phyloP scores from a whole-genome alignment of 441 rosid genomes.

The Cnidoscolus chayamansa region DNA sequence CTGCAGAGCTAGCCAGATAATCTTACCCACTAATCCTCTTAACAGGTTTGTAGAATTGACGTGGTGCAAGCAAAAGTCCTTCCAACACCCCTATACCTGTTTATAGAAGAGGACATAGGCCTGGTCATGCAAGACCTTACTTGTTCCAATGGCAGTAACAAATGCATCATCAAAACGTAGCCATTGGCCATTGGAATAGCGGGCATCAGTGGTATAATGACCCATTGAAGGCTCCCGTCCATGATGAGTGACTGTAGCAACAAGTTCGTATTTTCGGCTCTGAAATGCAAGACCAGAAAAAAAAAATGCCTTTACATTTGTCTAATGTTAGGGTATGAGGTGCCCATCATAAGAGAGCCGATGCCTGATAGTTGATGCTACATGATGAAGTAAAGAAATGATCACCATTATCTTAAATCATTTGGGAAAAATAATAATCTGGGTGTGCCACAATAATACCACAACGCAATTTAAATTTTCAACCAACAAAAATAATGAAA shows the following conservation, averaged over 20 bases:
- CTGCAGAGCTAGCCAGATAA: background rate
- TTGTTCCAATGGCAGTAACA: conserved; percentile 58
- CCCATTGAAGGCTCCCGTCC: conserved; percentile 94
- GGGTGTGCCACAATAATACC: background rate
- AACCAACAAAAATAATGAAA: background rate
- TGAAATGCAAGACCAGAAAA: conserved; percentile 23
- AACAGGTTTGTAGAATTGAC: conserved; percentile 1
- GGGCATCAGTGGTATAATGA: conserved; percentile 86
- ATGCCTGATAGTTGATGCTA: background rate
- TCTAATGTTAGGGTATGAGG: background rate
- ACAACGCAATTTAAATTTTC: background rate
- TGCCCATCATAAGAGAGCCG: background rate
- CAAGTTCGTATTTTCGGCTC: conserved; percentile 88
- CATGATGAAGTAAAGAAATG: background rate
- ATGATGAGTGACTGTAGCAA: conserved; percentile 88
- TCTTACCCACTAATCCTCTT: background rate
- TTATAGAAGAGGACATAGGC: conserved; percentile 93
- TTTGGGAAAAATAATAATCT: background rate
- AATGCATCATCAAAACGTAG: conserved; percentile 85
- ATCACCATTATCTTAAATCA: background rate
- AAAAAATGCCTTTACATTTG: background rate
- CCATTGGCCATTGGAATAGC: conserved; percentile 67
- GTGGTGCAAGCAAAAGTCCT: background rate
- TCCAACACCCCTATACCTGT: conserved; percentile 47
- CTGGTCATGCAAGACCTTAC: conserved; percentile 80